Conservation (phyloP, 768 basidiomycete species). For the Mycena alexandri region DNA sequence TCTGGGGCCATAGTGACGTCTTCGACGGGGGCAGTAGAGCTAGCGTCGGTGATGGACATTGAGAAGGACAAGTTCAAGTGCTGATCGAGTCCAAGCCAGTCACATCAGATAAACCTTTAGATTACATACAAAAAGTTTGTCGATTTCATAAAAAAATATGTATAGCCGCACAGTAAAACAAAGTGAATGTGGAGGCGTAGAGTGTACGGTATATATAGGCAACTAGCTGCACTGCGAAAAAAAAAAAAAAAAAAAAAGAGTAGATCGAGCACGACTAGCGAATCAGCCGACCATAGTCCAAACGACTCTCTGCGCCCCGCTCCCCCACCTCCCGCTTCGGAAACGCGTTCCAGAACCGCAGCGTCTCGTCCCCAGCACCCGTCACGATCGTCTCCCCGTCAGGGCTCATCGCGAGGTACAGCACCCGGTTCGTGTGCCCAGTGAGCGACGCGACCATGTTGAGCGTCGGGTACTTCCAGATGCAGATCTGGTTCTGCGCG, state of each 20-base stretch:
- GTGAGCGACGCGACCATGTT: constrained; percentile 95
- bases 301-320: constrained; percentile 55
- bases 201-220: constrained; percentile 14
- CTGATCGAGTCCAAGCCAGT: constrained; percentile 11
- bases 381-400: constrained; percentile 99
- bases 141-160: too few species aligned
- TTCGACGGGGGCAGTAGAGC: background rate
- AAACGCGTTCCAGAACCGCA: constrained; percentile 98
- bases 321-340: constrained; percentile 72
- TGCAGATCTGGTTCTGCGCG: constrained; percentile 95
- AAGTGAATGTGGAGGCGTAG: constrained; percentile 21
- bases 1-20: constrained; percentile 29
- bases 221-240: constrained; percentile 28
- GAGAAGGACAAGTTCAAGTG: background rate
- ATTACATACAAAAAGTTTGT: too few species aligned
- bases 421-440: constrained; percentile 94
- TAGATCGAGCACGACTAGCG: constrained; percentile 50
- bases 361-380: constrained; percentile 96
- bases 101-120: too few species aligned
- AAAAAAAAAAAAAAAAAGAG: too few species aligned
- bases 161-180: constrained; percentile 19
- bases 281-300: constrained; percentile 68
- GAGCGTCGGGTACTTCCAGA: constrained; percentile 94
- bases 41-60: constrained; percentile 28
- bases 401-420: constrained; percentile 97